These are phyloP conservation scores for Wickerhamomyces sp. DNA, from an alignment of 1,139 yeast genomes.

Conservation along the genomic window DNA sequence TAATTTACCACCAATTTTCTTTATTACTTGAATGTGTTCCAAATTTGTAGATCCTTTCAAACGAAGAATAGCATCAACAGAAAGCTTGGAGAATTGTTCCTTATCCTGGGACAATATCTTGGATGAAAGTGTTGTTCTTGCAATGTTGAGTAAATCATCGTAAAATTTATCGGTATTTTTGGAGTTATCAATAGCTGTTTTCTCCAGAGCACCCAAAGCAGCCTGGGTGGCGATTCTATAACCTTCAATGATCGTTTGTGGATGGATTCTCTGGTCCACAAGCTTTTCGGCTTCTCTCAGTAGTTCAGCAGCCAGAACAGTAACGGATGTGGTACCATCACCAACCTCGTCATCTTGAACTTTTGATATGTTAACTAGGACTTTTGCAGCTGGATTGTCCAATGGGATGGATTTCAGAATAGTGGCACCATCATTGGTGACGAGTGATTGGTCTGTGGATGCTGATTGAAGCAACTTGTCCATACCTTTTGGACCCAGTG, in stretches of 20 bases:
- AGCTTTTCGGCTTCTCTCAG: constrained; percentile 93
- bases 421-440: constrained; percentile 98
- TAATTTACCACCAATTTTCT: constrained; percentile 88
- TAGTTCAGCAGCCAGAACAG: constrained; percentile 87
- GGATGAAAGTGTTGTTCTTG: constrained; percentile 90
- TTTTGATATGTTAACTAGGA: constrained; percentile 88
- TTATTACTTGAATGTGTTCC: constrained; percentile 90
- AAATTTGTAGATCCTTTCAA: constrained; percentile 91
- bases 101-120: constrained; percentile 94
- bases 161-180: constrained; percentile 58
- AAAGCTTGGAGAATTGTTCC: constrained; percentile 79
- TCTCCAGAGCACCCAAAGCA: constrained; percentile 76
- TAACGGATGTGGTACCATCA: constrained; percentile 98
- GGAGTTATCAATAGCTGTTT: constrained; percentile 73
- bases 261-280: constrained; percentile 90
- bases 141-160: constrained; percentile 76
- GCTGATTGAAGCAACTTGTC: constrained; percentile 90
- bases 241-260: constrained; percentile 96
- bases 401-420: constrained; percentile 90
- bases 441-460: constrained; percentile 68
- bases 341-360: constrained; percentile 99
- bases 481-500: constrained; percentile 98
- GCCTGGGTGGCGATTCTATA: constrained; percentile 82
- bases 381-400: constrained; percentile 98
- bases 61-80: constrained; percentile 91